phyloP scores from a whole-genome alignment of 148 eudicot species.

The Silene conica region DNA sequence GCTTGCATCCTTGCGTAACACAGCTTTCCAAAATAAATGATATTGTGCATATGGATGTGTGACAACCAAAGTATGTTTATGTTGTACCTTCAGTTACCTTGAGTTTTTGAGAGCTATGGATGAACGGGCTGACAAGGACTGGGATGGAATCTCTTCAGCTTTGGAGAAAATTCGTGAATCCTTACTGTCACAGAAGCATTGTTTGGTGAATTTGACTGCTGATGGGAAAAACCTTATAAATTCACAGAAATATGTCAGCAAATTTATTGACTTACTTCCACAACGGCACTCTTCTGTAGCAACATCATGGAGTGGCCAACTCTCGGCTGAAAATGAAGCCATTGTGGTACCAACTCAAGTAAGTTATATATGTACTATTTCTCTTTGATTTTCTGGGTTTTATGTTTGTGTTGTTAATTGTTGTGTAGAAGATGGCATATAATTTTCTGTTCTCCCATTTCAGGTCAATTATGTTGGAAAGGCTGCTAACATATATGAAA shows the following conservation, averaged over 20 bases:
- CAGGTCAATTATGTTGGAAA: conserved; percentile 99
- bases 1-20: neutral
- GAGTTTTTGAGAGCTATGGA: conserved; percentile 69
- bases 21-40: conserved; percentile 5
- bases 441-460: conserved; percentile 8
- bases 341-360: conserved; percentile 97
- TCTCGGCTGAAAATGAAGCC: conserved; percentile 77
- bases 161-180: conserved; percentile 89
- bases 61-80: conserved; percentile 3
- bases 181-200: conserved; percentile 63
- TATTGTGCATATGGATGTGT: neutral
- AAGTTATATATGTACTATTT: conserved; percentile 13
- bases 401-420: neutral
- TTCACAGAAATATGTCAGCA: conserved; percentile 62
- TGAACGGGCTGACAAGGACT: conserved; percentile 72
- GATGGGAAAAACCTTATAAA: conserved; percentile 70
- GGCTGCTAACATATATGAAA: conserved; percentile 83
- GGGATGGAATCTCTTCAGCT: conserved; percentile 72
- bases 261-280: conserved; percentile 85
- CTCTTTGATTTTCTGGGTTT: neutral
- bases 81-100: conserved; percentile 58
- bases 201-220: conserved; percentile 85
- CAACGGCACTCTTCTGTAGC: conserved; percentile 37
- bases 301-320: conserved; percentile 63
- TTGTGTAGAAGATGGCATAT: conserved; percentile 2